These are phyloP conservation scores for Myxozyma neotropica DNA, from an alignment of 805 yeast species.

Conservation along the genomic window DNA sequence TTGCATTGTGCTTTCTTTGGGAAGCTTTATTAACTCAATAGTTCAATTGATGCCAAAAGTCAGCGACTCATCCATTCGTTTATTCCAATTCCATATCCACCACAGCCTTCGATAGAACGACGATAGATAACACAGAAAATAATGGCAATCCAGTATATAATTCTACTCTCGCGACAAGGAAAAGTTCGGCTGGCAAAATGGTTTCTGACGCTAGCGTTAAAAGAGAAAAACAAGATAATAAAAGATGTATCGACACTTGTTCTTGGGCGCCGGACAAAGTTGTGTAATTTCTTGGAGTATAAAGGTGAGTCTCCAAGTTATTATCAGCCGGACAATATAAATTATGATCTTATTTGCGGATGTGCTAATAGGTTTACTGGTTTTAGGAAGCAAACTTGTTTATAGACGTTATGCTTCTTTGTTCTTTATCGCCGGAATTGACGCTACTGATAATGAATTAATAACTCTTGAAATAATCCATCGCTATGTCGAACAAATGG, in stretches of 20 bases:
- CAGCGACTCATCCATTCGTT: too few relatives aligned
- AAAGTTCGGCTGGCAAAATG: constrained; percentile 91
- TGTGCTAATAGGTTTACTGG: too few relatives aligned
- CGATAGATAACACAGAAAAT: too few relatives aligned
- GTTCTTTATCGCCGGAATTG: constrained; percentile 86
- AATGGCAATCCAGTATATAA: constrained; percentile 78
- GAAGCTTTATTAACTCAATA: too few relatives aligned
- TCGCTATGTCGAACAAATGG: constrained; percentile 95
- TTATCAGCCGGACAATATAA: not conserved
- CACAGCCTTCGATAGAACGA: too few relatives aligned
- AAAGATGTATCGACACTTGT: constrained; percentile 86
- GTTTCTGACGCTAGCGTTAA: constrained; percentile 82
- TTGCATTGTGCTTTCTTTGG: too few relatives aligned
- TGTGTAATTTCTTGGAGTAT: constrained; percentile 93
- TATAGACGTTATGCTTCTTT: constrained; percentile 92
- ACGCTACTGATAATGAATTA: constrained; percentile 81
- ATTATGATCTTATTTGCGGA: too few relatives aligned
- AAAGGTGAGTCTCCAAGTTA: constrained; percentile 53
- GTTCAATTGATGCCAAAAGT: too few relatives aligned
- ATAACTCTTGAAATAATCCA: constrained; percentile 84
- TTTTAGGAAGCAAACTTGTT: constrained; percentile 76
- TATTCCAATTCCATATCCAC: too few relatives aligned
- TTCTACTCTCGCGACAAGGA: constrained; percentile 90
- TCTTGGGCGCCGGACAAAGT: constrained; percentile 81
- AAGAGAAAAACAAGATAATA: constrained; percentile 80